Base-by-base conservation (phyloP, 116 monocot genomes). In the Iris pallida region DNA sequence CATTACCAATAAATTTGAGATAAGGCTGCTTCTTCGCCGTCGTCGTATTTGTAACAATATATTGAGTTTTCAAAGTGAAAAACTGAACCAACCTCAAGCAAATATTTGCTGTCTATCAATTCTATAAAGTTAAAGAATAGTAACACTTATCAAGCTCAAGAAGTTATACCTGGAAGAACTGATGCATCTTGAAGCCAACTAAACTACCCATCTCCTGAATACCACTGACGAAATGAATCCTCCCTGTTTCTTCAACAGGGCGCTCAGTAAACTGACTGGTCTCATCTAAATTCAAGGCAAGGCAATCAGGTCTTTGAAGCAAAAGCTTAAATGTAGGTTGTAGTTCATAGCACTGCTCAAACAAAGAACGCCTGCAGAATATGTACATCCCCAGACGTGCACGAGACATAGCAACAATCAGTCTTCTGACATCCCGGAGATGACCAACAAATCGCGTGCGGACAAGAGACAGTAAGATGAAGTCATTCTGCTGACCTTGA, bases 401-500 rank as follows among this genome's bases (percentile, higher is more conserved):
- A 64, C 98, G 90, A 52, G 98, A 98, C 98, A 98, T 98, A 20
- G 98, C 98, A 54, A 98, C 98, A 45, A 98, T 61, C 67, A 98
- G 63, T 82, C 98, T 88, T 52, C 93, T 87, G 30, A 93, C 98
- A 82, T 98, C 98, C 66, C 98, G 81, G 6, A 98, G 83, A 57
- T 98, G 98, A 2, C 98, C 98, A 8, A 98, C 98, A 82, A 93
- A 98, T 20, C 90, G 87, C 14, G 98, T 93, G 5, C 90, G 90
- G 55, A 93, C 98, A 63, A 98, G 87, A 30, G 98, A 98, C 9
- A 98, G 74, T 18, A 98, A 62, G 68, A 98, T 90, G 75, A 93
- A 90, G 78, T 98, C 98, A 71, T 98, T 98, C 67, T 98, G 93
- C 40, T 98, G 98, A 45, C 98, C 98, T 83, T 98, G 98, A 74